Evolutionary conservation across 768 basidiomycete species (phyloP).

Genomic region (Boletus patriciae): DNA sequence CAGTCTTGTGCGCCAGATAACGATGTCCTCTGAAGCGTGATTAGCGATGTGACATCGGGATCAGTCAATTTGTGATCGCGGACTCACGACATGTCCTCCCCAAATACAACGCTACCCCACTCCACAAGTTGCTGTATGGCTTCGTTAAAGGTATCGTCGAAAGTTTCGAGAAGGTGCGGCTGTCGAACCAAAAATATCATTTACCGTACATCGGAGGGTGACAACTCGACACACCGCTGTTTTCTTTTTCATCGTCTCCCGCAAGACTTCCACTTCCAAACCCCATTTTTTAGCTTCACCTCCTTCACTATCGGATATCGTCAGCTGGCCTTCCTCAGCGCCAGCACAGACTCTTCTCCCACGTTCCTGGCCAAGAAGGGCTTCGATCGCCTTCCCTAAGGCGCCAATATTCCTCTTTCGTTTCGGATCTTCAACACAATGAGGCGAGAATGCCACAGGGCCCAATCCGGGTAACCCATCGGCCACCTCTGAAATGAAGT

Average conservation of each 20-base stretch:
- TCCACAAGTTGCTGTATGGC: slow-evolving; percentile 75
- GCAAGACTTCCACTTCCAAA: slow-evolving; percentile 55
- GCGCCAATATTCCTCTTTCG: slow-evolving; percentile 71
- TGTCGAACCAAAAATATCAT: slow-evolving; percentile 33
- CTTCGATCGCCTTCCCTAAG: slow-evolving; percentile 72
- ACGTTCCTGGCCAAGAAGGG: slow-evolving; percentile 58
- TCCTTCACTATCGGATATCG: slow-evolving; percentile 47
- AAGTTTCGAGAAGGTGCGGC: slow-evolving; percentile 55
- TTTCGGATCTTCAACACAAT: slow-evolving; percentile 75
- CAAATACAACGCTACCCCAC: slow-evolving; percentile 71
- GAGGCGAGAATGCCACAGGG: slow-evolving; percentile 73
- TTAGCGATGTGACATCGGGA: slow-evolving; percentile 23
- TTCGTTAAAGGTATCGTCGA: slow-evolving; percentile 75
- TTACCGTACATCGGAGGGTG: slow-evolving; percentile 7
- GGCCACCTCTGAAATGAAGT: slow-evolving; percentile 44
- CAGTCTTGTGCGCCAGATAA: slow-evolving; percentile 73
- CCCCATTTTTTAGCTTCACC: slow-evolving; percentile 82
- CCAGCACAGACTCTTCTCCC: slow-evolving; percentile 66
- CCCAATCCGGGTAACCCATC: slow-evolving; percentile 78
- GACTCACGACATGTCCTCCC: slow-evolving; percentile 63
- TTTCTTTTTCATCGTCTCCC: slow-evolving; percentile 56
- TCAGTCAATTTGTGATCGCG: slow-evolving; percentile 26
- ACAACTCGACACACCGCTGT: slow-evolving; percentile 46
- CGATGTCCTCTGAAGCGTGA: slow-evolving; percentile 56
- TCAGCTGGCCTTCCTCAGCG: slow-evolving; percentile 32